Conservation (phyloP, 345 rosid species). For the Salix purpurea region DNA sequence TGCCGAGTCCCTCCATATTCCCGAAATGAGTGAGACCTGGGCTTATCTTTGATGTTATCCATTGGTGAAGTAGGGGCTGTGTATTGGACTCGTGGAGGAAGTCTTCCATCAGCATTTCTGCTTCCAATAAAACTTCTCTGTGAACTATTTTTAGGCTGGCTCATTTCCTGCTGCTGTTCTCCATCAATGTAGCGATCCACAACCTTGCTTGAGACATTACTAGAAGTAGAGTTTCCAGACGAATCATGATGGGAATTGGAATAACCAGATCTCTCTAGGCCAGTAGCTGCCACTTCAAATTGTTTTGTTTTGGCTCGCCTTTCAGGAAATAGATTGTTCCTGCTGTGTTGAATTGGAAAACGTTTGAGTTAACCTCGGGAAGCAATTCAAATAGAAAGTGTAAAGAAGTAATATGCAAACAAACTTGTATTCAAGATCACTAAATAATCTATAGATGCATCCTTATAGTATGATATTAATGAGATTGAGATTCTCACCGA, state of each 20-base stretch:
- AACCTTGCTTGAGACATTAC: conserved; percentile 71
- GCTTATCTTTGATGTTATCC: conserved; percentile 39
- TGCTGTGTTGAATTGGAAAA: conserved; percentile 24
- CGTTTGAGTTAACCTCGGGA: conserved; percentile 1
- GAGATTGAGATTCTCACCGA: conserved; percentile 37
- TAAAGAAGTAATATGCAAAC: background rate
- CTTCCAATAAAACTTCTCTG: conserved; percentile 39
- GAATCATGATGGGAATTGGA: conserved; percentile 43
- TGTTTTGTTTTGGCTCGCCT: conserved; percentile 46
- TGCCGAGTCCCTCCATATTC: conserved; percentile 51
- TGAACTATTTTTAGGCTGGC: conserved; percentile 41
- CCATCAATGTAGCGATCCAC: conserved; percentile 93
- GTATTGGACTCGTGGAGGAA: conserved; percentile 62
- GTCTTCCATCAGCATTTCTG: conserved; percentile 41
- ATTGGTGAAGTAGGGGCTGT: conserved; percentile 69
- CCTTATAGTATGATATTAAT: background rate
- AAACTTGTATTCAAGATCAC: background rate
- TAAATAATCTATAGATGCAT: conserved; percentile 3
- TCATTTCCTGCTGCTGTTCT: conserved; percentile 67
- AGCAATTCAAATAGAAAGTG: background rate
- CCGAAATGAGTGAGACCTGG: conserved; percentile 68
- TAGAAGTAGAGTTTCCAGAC: conserved; percentile 71
- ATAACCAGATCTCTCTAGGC: conserved; percentile 33
- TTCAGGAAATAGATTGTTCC: conserved; percentile 48
- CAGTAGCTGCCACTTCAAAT: conserved; percentile 33